phyloP scores from a whole-genome alignment of 257 asterid genomes.

The Fraxinus excelsior region DNA sequence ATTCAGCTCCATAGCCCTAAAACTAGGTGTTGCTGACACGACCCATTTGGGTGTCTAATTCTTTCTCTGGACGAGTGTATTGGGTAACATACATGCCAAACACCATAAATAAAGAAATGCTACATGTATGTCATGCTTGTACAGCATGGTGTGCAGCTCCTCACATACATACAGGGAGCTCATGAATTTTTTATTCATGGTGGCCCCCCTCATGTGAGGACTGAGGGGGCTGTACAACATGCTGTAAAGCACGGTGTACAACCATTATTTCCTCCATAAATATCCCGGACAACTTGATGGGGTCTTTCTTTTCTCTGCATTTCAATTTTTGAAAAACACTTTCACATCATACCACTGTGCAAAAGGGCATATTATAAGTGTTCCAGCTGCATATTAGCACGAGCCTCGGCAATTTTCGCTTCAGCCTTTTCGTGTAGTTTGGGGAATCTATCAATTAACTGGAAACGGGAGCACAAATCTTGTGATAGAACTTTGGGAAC shows the following conservation, averaged over 20 bases:
- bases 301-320: conserved; percentile 47
- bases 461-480: conserved; percentile 81
- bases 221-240: too few species aligned
- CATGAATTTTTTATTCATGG: too few species aligned
- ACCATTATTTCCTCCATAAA: too few species aligned
- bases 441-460: conserved; percentile 67
- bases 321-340: conserved; percentile 49
- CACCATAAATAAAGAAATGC: too few species aligned
- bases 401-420: conserved; percentile 71
- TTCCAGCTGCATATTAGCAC: conserved; percentile 54
- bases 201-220: too few species aligned
- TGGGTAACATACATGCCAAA: conserved; percentile 96
- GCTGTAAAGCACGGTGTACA: too few species aligned
- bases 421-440: conserved; percentile 79
- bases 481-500: conserved; percentile 71
- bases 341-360: conserved; percentile 80
- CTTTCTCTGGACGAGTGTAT: conserved; percentile 90
- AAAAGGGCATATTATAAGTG: conserved; percentile 89
- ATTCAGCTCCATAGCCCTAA: conserved; percentile 84
- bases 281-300: conserved; percentile 76
- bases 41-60: conserved; percentile 96
- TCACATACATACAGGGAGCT: too few species aligned
- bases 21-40: conserved; percentile 77
- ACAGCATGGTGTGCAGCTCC: too few species aligned
- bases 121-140: too few species aligned